A percentile compares a stretch with the other conserved stretches of the same genome.
These are phyloP conservation scores for Cryphonectria carpinicola DNA, from an alignment of 2,329 filamentous ascomycete species.

Conservation along the genomic window DNA sequence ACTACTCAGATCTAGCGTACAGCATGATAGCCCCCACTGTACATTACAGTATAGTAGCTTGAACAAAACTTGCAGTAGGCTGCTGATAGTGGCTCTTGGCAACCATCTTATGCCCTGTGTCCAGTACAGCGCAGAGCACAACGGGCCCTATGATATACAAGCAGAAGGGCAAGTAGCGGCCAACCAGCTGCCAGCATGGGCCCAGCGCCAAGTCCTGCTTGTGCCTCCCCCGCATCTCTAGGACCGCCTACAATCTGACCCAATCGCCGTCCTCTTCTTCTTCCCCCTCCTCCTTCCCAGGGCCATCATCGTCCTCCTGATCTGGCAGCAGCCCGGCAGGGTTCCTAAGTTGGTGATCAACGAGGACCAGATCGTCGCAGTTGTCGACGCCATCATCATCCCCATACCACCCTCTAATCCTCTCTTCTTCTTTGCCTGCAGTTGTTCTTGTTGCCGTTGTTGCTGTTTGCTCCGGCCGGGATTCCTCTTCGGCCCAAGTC, in stretches of 20 bases:
- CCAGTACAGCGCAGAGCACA: too few species aligned
- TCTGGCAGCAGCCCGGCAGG: neutral
- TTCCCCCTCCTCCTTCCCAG: neutral
- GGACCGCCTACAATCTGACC: neutral
- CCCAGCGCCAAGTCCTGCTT: neutral
- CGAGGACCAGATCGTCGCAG: neutral
- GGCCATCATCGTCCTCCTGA: neutral
- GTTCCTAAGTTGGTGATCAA: too few species aligned
- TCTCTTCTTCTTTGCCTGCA: too few species aligned
- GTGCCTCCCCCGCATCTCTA: neutral
- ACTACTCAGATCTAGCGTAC: neutral
- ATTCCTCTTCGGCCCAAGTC: neutral
- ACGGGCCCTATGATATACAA: too few species aligned
- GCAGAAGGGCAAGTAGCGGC: too few species aligned
- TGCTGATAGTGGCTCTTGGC: neutral
- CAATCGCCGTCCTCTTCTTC: neutral
- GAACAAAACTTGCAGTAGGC: neutral
- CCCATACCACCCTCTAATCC: neutral
- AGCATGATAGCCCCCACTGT: neutral
- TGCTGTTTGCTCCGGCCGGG: too few species aligned
- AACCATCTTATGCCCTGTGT: neutral
- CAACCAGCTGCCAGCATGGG: neutral
- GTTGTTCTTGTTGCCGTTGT: too few species aligned
- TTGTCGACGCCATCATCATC: neutral
- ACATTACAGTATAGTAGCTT: neutral